phyloP scores from a whole-genome alignment of 2,329 filamentous ascomycete genomes.

The Colletotrichum viniferum region DNA sequence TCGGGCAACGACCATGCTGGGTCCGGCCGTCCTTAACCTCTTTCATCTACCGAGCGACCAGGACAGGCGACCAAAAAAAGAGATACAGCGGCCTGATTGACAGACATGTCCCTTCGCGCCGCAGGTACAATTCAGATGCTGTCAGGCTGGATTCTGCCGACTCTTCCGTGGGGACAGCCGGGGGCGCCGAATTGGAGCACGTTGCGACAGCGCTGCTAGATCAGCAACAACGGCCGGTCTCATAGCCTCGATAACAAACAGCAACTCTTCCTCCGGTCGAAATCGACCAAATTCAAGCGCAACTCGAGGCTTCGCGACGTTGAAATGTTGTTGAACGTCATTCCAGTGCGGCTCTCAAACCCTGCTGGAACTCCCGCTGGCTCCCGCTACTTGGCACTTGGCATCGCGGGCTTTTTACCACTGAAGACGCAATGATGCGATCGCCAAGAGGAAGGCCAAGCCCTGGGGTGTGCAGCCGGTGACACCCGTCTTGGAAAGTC shows the following conservation, averaged over 20 bases:
- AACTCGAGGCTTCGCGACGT: not conserved
- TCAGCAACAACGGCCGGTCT: not conserved
- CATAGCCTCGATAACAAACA: not conserved
- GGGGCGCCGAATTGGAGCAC: not conserved
- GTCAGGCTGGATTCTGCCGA: not conserved
- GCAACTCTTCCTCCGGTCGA: not conserved
- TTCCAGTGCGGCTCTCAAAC: conserved; percentile 6
- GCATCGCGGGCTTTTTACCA: not conserved
- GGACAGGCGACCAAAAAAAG: not conserved
- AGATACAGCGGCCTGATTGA: not conserved
- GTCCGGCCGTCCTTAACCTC: not conserved
- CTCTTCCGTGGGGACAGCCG: not conserved
- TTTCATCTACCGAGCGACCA: conserved; percentile 3
- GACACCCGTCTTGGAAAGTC: not conserved
- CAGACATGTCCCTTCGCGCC: not conserved
- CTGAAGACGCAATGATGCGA: not conserved
- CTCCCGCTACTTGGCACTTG: conserved; percentile 19
- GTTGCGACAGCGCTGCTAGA: not conserved
- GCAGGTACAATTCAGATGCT: not conserved
- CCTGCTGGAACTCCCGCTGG: conserved; percentile 5
- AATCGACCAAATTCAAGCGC: not conserved
- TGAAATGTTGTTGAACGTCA: not conserved
- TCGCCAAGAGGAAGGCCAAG: conserved; percentile 11
- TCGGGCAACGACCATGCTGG: not conserved
- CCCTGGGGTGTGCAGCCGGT: not conserved